Base-by-base conservation (phyloP, 805 yeast species). In the Spencermartinsiella europaea region DNA sequence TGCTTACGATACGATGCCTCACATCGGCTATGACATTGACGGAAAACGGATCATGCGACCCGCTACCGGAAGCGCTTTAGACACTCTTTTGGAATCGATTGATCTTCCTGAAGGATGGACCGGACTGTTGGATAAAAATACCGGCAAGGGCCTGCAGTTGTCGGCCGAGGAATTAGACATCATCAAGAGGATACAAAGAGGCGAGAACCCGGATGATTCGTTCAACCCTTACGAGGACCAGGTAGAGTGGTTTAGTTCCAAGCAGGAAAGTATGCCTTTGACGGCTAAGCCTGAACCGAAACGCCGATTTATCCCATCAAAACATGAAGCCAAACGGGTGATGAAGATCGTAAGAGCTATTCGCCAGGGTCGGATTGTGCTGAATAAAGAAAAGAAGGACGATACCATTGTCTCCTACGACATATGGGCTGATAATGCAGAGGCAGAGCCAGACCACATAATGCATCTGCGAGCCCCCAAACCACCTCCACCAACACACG, bases 41-140 rank as follows among this genome's bases (percentile, higher is more conserved):
- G 99, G 99, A 60, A 91, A 90, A 64, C 80, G 99, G 62, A 90
- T 93, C 62, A 91, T 93, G 98, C 80, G 99, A 66, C 99, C 99
- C 10, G 99, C 98, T 7, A 84, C 87, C 59, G 96, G 97, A 12
- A 81, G 95, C 48, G 99, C 98, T 1, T 75, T 93, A 54, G 98
- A 93, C 61, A 85, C 83, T 59, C 75, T 93, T 52, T 71, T 93
- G 54, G 99, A 91, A 61, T 74, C 81, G 25, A 93, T 93, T 50
- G 99, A 93, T 51, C 73, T 93, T 53, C 99, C 99, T 12, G 95
- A 87, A 67, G 99, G 99, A 21, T 93, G 98, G 98, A 93, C 99
- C 14, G 99, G 99, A 40, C 73, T 93, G 51, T 70, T 91, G 51
- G 98, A 93, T 66, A 84, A 86, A 60, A 76, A 81, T 59, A 88